Evolutionary conservation across 352 stramenopile genomes (phyloP).

Genomic region (Phytopythium kandeliae): DNA sequence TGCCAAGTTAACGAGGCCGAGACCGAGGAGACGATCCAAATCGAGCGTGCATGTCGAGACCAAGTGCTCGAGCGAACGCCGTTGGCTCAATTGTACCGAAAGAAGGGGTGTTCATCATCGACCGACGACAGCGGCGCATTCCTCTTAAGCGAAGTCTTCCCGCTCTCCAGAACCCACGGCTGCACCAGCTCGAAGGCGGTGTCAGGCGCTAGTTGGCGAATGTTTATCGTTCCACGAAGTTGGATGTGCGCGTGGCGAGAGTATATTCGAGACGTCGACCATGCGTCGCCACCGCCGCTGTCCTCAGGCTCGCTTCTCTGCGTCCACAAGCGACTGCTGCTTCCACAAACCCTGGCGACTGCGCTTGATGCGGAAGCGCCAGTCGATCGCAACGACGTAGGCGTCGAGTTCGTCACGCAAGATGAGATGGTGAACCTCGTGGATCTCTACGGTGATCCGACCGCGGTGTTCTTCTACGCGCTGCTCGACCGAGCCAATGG

Average conservation of each 20-base stretch:
- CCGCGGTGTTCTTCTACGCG: slow-evolving; percentile 45
- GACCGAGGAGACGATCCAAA: slow-evolving; percentile 46
- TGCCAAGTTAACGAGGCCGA: slow-evolving; percentile 45
- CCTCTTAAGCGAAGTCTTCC: slow-evolving; percentile 41
- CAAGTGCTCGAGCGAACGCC: slow-evolving; percentile 47
- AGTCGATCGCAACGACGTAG: slow-evolving; percentile 36
- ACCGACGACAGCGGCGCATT: slow-evolving; percentile 17
- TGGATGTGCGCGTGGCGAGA: slow-evolving; percentile 64
- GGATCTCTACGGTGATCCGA: slow-evolving; percentile 48
- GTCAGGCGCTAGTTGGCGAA: slow-evolving; percentile 13
- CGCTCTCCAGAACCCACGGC: slow-evolving; percentile 14
- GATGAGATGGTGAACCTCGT: slow-evolving; percentile 57
- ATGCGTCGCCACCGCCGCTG: slow-evolving; percentile 25
- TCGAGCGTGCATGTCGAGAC: slow-evolving; percentile 46
- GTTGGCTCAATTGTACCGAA: slow-evolving; percentile 48
- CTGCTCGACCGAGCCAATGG: slow-evolving; percentile 18
- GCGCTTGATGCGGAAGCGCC: slow-evolving; percentile 30
- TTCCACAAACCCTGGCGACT: slow-evolving; percentile 38
- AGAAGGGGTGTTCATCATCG: slow-evolving; percentile 13
- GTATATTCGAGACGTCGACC: slow-evolving; percentile 71
- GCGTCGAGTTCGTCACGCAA: slow-evolving; percentile 50
- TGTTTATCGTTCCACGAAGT: slow-evolving; percentile 52
- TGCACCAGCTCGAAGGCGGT: slow-evolving; percentile 9
- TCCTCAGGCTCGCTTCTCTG: slow-evolving; percentile 34
- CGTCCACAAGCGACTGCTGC: slow-evolving; percentile 44